Evolutionary conservation across 495 filamentous ascomycete species (phyloP).

Genomic region (Neurospora intermedia): DNA sequence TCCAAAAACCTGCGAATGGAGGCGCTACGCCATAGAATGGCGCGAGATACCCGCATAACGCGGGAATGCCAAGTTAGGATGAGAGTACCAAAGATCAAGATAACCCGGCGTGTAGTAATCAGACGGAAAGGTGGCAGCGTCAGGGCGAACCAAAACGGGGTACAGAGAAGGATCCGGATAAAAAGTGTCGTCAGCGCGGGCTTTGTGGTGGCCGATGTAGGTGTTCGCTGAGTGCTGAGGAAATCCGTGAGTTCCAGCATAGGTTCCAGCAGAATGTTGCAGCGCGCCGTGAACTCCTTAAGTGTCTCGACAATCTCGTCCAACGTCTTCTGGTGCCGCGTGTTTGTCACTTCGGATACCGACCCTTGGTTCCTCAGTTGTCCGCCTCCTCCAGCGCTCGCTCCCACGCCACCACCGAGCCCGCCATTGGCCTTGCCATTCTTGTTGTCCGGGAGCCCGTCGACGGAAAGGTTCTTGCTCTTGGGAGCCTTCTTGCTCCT

Average conservation of each 20-base stretch:
- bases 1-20: slow-evolving; percentile 54
- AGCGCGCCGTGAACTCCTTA: slow-evolving; percentile 74
- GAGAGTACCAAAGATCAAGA: slow-evolving; percentile 69
- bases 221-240: slow-evolving; percentile 79
- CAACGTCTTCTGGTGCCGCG: slow-evolving; percentile 67
- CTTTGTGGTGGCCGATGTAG: slow-evolving; percentile 82
- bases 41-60: slow-evolving; percentile 72
- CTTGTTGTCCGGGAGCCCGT: slow-evolving; percentile 34
- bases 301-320: slow-evolving; percentile 95
- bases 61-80: slow-evolving; percentile 84
- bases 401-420: slow-evolving; percentile 1
- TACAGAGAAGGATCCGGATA: slow-evolving; percentile 76
- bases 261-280: slow-evolving; percentile 86
- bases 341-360: slow-evolving; percentile 49
- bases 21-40: slow-evolving; percentile 82
- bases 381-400: slow-evolving; percentile 32
- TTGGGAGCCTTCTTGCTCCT: slow-evolving; percentile 13
- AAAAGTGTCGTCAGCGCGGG: slow-evolving; percentile 88
- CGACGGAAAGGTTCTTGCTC: slow-evolving; percentile 24
- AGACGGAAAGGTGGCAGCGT: slow-evolving; percentile 74
- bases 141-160: slow-evolving; percentile 75
- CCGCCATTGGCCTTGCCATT: slow-evolving; percentile 32
- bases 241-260: slow-evolving; percentile 83
- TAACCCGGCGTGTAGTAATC: slow-evolving; percentile 75
- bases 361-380: slow-evolving; percentile 31